Conservation (phyloP, 169 alveolate species). For the Babesia gibsoni region DNA sequence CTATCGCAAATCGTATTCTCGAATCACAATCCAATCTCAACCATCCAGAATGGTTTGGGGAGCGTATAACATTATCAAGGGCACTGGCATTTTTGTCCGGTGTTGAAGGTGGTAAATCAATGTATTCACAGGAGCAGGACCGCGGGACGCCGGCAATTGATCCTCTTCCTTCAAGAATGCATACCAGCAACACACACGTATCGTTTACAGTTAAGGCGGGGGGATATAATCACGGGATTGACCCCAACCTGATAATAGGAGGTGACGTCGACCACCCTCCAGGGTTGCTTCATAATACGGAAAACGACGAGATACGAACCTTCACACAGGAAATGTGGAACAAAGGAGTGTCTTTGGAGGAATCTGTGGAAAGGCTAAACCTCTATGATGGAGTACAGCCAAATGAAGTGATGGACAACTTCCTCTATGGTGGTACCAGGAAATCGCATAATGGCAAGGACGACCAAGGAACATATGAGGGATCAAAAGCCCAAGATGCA, state of each 20-base stretch:
- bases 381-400: conserved; percentile 1
- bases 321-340: conserved; percentile 49
- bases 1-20: not conserved
- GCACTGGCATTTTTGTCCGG: not conserved
- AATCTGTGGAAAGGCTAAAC: conserved; percentile 35
- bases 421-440: conserved; percentile 7
- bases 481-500: conserved; percentile 1
- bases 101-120: not conserved
- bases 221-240: not conserved
- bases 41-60: not conserved
- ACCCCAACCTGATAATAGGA: conserved; percentile 22
- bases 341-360: conserved; percentile 9
- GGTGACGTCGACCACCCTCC: conserved; percentile 58
- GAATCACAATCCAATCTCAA: not conserved
- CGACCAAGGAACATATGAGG: not conserved
- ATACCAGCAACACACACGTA: not conserved
- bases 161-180: not conserved
- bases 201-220: not conserved
- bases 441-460: not conserved
- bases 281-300: conserved; percentile 24
- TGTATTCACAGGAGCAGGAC: not conserved
- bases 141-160: not conserved
- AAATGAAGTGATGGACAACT: conserved; percentile 40
- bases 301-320: conserved; percentile 34
- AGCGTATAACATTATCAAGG: not conserved